A percentile compares a stretch with the other conserved stretches of the same genome.
Evolutionary conservation across 352 stramenopile species (phyloP).

Genomic region (Pythium brachiatum): DNA sequence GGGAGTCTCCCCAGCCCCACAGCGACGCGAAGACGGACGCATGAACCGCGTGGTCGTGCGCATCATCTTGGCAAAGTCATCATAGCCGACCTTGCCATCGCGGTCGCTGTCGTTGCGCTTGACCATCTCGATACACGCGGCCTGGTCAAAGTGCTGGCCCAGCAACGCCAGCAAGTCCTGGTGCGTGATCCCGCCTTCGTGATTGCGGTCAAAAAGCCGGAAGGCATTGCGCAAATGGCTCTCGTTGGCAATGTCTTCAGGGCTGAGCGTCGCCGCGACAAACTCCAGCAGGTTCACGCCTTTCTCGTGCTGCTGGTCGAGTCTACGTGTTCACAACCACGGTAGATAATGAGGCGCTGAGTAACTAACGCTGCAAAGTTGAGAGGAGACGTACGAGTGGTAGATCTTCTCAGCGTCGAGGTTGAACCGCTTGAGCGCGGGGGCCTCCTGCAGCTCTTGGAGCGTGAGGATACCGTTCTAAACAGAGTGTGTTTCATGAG

Average conservation of each 20-base stretch:
- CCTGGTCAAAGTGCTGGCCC: conserved; percentile 56
- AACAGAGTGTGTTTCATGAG: neutral
- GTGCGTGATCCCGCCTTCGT: conserved; percentile 54
- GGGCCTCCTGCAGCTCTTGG: conserved; percentile 52
- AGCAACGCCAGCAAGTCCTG: conserved; percentile 53
- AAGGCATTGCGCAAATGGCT: conserved; percentile 55
- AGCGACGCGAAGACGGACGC: conserved; percentile 8
- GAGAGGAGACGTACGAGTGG: conserved; percentile 35
- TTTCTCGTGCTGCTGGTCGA: conserved; percentile 73
- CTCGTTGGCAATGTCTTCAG: conserved; percentile 57
- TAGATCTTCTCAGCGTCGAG: conserved; percentile 71
- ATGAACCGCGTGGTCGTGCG: conserved; percentile 30
- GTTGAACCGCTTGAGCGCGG: conserved; percentile 48
- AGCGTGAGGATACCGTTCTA: conserved; percentile 73
- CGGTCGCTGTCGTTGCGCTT: conserved; percentile 55
- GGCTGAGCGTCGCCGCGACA: conserved; percentile 63
- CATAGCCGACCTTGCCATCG: conserved; percentile 66
- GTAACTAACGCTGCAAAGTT: neutral
- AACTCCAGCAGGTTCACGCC: conserved; percentile 80
- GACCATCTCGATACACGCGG: conserved; percentile 64
- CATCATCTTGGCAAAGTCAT: conserved; percentile 74
- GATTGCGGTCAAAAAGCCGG: conserved; percentile 58
- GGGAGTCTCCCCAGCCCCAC: neutral
- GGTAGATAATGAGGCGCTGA: neutral
- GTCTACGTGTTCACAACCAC: conserved; percentile 23